A percentile compares a stretch with the other conserved stretches of the same genome.
These are phyloP conservation scores for Cornus florida DNA, from an alignment of 148 eudicot genomes.

Conservation along the genomic window DNA sequence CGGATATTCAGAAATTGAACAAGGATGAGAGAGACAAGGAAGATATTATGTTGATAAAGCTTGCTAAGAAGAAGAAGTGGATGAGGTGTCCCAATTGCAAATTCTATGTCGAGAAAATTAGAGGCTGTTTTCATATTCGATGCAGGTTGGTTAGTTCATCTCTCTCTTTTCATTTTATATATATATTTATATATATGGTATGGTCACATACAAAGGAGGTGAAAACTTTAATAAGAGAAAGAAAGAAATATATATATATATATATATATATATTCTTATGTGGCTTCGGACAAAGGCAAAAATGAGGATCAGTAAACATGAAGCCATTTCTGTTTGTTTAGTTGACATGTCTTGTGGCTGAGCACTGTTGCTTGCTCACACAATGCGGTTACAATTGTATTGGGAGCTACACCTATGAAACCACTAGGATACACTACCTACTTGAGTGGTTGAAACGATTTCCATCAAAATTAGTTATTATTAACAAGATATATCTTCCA, in stretches of 20 bases:
- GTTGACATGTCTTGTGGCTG: neutral
- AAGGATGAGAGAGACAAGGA: conserved; percentile 54
- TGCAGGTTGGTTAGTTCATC: conserved; percentile 44
- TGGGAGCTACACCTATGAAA: neutral
- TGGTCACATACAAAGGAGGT: too few relatives aligned
- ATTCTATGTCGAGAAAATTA: conserved; percentile 48
- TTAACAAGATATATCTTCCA: neutral
- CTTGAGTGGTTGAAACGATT: neutral
- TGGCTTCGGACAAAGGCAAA: too few relatives aligned
- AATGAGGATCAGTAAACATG: neutral
- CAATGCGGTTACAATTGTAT: neutral
- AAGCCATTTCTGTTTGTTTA: neutral
- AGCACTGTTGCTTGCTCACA: neutral
- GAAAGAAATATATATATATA: too few relatives aligned
- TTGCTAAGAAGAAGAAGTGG: conserved; percentile 64
- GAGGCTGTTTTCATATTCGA: conserved; percentile 55
- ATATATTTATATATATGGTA: too few relatives aligned
- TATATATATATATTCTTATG: too few relatives aligned
- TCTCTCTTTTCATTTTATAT: neutral
- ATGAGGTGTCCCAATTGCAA: conserved; percentile 66
- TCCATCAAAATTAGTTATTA: neutral
- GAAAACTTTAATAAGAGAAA: too few relatives aligned
- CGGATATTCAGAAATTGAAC: conserved; percentile 40
- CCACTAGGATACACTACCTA: neutral
- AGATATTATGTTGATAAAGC: conserved; percentile 51